Conservation (phyloP, 768 basidiomycete genomes). For the Boletellus emodensis region DNA sequence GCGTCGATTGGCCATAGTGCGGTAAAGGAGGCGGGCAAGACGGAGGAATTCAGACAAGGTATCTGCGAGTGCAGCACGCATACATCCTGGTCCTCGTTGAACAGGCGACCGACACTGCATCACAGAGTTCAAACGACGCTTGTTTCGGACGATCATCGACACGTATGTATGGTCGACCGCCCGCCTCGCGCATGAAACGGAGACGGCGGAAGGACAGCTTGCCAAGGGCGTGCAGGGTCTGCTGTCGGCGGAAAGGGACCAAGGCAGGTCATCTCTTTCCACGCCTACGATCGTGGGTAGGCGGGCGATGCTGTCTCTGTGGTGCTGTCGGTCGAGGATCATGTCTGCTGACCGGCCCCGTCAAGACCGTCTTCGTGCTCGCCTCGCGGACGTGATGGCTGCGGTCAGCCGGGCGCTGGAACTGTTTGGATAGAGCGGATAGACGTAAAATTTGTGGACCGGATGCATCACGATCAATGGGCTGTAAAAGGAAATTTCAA, state of each 20-base stretch:
- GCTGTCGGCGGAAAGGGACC: slow-evolving; percentile 21
- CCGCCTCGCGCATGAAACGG: slow-evolving; percentile 18
- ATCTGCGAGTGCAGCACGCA: slow-evolving; percentile 14
- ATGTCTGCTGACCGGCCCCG: slow-evolving; percentile 13
- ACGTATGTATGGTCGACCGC: slow-evolving; percentile 28
- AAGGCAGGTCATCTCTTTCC: slow-evolving; percentile 33
- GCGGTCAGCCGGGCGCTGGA: slow-evolving; percentile 27
- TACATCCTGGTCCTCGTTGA: slow-evolving; percentile 21
- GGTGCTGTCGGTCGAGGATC: neutral
- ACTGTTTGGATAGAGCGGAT: slow-evolving; percentile 10
- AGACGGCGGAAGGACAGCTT: slow-evolving; percentile 11
- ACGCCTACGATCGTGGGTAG: slow-evolving; percentile 22
- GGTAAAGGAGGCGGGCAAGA: slow-evolving; percentile 15
- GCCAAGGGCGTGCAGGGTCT: slow-evolving; percentile 15
- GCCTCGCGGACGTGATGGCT: slow-evolving; percentile 24
- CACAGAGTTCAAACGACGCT: slow-evolving; percentile 22
- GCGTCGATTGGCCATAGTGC: slow-evolving; percentile 14
- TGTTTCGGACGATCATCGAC: slow-evolving; percentile 12
- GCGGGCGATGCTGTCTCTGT: slow-evolving; percentile 1
- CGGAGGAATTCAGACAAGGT: slow-evolving; percentile 23
- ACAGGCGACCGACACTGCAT: neutral
- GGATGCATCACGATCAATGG: neutral
- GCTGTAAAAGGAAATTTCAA: slow-evolving; percentile 28
- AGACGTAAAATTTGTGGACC: too few species aligned
- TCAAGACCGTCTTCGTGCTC: slow-evolving; percentile 22